Percentiles rank a stretch among this genome's conserved stretches.
Evolutionary conservation across 1,284 basidiomycete species (phyloP).

Genomic region (Puccinia coronata): DNA sequence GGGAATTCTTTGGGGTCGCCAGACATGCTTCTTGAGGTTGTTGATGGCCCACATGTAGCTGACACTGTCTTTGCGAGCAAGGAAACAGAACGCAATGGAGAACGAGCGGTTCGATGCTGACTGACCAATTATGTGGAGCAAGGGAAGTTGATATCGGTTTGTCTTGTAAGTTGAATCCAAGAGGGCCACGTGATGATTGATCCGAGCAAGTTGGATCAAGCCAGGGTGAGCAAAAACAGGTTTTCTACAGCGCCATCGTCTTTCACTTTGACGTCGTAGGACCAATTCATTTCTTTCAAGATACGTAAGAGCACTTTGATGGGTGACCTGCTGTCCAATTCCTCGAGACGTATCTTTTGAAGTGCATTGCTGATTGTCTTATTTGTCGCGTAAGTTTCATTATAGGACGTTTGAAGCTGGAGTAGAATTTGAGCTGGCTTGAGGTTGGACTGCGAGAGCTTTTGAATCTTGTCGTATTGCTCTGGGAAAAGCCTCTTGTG

Average conservation of each 20-base stretch:
- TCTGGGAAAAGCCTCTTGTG: not conserved
- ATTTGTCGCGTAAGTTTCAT: not conserved
- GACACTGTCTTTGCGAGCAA: not conserved
- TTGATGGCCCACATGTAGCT: conserved; percentile 13
- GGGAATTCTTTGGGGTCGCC: not conserved
- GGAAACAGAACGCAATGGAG: not conserved
- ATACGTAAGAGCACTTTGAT: not conserved
- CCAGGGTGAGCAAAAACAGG: conserved; percentile 24
- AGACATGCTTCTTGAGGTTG: no score
- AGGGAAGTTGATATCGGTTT: not conserved
- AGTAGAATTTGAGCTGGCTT: no score
- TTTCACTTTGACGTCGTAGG: not conserved
- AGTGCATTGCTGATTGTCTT: not conserved
- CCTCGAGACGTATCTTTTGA: not conserved
- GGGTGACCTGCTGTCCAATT: not conserved
- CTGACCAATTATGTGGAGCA: not conserved
- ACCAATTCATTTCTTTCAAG: conserved; percentile 10
- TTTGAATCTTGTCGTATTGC: no score
- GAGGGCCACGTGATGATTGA: conserved; percentile 15
- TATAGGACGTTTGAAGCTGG: not conserved
- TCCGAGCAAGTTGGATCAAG: not conserved
- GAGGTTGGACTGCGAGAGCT: no score
- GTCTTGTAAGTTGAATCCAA: conserved; percentile 13
- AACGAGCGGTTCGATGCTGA: not conserved
- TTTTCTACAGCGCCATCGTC: not conserved